Evolutionary conservation across 805 yeast genomes (phyloP), one percentile per base, ranked within the genome.

Genomic region (Yarrowia bubula): DNA sequence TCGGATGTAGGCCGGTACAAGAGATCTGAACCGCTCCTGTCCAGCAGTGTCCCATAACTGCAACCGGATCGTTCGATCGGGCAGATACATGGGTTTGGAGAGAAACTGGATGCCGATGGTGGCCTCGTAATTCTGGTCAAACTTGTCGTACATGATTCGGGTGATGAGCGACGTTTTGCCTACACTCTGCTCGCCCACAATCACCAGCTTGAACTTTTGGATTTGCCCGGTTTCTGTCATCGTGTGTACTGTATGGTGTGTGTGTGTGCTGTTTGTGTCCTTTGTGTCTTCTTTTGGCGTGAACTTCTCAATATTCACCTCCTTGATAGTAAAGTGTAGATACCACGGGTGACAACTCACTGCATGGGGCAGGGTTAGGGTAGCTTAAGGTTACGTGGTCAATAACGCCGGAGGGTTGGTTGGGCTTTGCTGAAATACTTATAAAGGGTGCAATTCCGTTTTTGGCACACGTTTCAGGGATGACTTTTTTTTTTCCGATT

Each of bases 11-110:
- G 96, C 88, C 3, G 99, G 99, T 66, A 95, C 93, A 74, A 95
- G 83, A 15, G 96, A 89, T 73, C 98, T 82, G 80, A 95, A 95
- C 71, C 99, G 80, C 76, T 95, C 99, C 77, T 92, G 98, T 14
- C 98, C 97, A 1, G 97, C 97, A 4, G 98, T 92, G 75, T 92
- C 98, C 98, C 99, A 95, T 66, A 95, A 79, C 78, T 95, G 99
- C 68, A 95, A 81, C 71, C 99, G 83, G 44, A 95, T 90, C 3
- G 99, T 95, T 70, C 93, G 92, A 76, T 95, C 98, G 70, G 96
- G 97, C 58, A 95, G 80, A 75, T 95, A 95, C 96, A 91, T 90
- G 4, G 97, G 92, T 74, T 67, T 41, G 46, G 64, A 48, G 69
- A 95, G 83, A 73, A 95, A 95, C 75, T 95, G 98, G 68, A 95